Base-by-base conservation (phyloP, 2,329 filamentous ascomycete species). In the Celoporthe dispersa region DNA sequence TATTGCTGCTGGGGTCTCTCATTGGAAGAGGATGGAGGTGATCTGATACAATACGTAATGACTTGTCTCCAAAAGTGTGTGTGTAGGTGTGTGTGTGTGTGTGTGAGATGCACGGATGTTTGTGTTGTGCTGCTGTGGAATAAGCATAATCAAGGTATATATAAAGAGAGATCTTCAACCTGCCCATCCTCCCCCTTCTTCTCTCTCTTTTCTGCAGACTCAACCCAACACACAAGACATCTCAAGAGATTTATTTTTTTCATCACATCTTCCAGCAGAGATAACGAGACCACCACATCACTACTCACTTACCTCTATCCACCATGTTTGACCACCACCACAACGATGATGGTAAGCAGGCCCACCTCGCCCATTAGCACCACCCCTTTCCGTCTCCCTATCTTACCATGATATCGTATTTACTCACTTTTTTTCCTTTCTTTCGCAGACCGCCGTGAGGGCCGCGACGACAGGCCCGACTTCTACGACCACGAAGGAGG, bases 401-500 rank as follows among this genome's bases (percentile, higher is more conserved):
- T 25, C n/a, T 22, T 39, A 19, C 37, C 37, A 22, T 16, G n/a
- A 37, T 28, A 35, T 16, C 25, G 9, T n/a, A 31, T 6, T 9
- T 22, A 41, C 31, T 53, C 55, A 60, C 57, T 1, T 12, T 2
- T 39, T 6, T 39, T 5, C 6, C 44, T 33, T 22, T 4, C 22
- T 28, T 9, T 41, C 7, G 5, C 33, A 64, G 65, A 67, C 16
- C 65, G 55, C 37, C 61, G 25, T 31, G 68, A 60, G 64, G 16
- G 16, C 14, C 41, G 16, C 19, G 67, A 59, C 53, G 64, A 67
- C 61, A 51, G 65, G 25, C 67, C 69, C 8, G 66, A 70, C 66
- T 68, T 62, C 35, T 70, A 70, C 55, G 61, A 33, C 51, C 66
- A 70, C 44, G 69, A 70, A 25, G 66, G 69, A 28, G 44, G 65